These are phyloP conservation scores for Alternaria hordeiaustralica DNA, from an alignment of 2,329 filamentous ascomycete genomes.

Conservation along the genomic window DNA sequence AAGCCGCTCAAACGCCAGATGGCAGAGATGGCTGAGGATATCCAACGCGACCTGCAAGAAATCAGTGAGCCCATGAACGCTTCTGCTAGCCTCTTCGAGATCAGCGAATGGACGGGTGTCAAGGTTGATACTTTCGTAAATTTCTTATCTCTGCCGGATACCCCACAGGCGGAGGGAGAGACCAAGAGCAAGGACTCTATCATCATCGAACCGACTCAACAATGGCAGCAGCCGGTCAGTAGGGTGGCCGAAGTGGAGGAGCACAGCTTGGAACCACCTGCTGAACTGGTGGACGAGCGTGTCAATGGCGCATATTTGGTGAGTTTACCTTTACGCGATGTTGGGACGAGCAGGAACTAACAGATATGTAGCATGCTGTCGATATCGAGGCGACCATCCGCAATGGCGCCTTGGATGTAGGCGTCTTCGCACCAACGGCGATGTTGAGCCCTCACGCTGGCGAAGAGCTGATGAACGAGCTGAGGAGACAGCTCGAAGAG, in stretches of 20 bases:
- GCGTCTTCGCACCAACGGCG: slow-evolving; percentile 57
- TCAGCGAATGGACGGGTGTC: slow-evolving; percentile 76
- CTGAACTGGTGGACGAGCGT: slow-evolving; percentile 30
- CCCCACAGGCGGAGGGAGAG: slow-evolving; percentile 15
- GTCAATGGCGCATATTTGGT: slow-evolving; percentile 48
- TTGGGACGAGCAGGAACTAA: slow-evolving; percentile 38
- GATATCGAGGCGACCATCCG: slow-evolving; percentile 63
- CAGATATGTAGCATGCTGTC: slow-evolving; percentile 54
- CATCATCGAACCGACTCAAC: slow-evolving; percentile 22
- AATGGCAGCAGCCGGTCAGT: slow-evolving; percentile 29
- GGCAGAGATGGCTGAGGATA: slow-evolving; percentile 60
- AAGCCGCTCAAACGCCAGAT: slow-evolving; percentile 46
- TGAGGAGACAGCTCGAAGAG: slow-evolving; percentile 23
- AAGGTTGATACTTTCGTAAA: slow-evolving; percentile 79
- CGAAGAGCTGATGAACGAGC: slow-evolving; percentile 43
- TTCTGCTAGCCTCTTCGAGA: slow-evolving; percentile 71
- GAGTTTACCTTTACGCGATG: slow-evolving; percentile 28
- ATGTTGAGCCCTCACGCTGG: slow-evolving; percentile 51
- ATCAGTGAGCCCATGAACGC: slow-evolving; percentile 65
- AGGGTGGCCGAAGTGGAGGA: slow-evolving; percentile 18
- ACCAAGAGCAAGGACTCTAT: slow-evolving; percentile 9
- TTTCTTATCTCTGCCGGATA: slow-evolving; percentile 68
- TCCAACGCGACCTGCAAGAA: slow-evolving; percentile 71
- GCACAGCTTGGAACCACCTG: slow-evolving; percentile 16
- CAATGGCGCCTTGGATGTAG: slow-evolving; percentile 58